These are phyloP conservation scores for Tylopilus plumbeoviolaceoides DNA, from an alignment of 768 basidiomycete species.

Conservation along the genomic window DNA sequence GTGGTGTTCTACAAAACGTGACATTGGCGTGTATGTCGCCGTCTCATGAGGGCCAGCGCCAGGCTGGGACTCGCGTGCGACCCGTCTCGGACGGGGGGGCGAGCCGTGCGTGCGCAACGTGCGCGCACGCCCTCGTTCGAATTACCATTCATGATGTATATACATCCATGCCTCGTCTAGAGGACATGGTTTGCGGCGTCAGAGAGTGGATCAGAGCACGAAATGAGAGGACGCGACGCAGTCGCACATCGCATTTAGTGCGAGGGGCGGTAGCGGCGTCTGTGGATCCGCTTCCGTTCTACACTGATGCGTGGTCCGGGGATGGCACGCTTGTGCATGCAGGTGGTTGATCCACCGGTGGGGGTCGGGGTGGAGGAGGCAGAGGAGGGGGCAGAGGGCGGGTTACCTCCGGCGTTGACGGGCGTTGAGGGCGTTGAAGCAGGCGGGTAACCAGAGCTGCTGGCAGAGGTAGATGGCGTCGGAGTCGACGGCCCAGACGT, in stretches of 20 bases:
- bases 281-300: conserved; percentile 14
- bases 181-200: neutral
- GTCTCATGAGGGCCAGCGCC: neutral
- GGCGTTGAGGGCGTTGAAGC: neutral
- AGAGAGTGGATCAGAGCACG: neutral
- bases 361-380: neutral
- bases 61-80: neutral
- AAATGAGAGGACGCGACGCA: too few species aligned
- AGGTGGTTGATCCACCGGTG: conserved; percentile 7
- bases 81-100: neutral
- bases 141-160: neutral
- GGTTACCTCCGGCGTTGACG: too few species aligned
- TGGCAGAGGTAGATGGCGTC: conserved; percentile 1
- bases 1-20: neutral
- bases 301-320: neutral
- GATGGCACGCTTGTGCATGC: conserved; percentile 13
- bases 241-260: conserved; percentile 6
- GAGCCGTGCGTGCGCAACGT: neutral
- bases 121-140: neutral
- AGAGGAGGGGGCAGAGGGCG: too few species aligned
- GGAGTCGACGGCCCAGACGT: neutral
- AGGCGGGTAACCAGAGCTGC: neutral
- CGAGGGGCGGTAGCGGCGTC: conserved; percentile 6
- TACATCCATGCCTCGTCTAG: conserved; percentile 8
- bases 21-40: neutral